phyloP scores from a whole-genome alignment of 768 basidiomycete genomes.

The Phylloporus arenicola region DNA sequence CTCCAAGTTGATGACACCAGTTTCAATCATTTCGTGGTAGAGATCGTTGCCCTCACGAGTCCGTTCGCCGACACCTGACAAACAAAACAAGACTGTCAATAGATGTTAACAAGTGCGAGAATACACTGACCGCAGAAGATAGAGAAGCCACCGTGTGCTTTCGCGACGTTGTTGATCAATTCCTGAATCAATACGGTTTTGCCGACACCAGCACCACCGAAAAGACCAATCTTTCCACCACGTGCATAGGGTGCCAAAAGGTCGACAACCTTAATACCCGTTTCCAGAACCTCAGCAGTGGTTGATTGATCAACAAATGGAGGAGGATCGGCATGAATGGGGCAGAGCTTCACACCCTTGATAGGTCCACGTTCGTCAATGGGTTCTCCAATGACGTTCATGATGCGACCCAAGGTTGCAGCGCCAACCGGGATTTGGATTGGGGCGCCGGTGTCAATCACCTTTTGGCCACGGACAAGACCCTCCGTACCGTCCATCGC shows the following conservation, averaged over 20 bases:
- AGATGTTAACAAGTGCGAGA: not conserved
- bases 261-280: constrained; percentile 99
- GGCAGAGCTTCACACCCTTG: constrained; percentile 84
- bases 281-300: constrained; percentile 97
- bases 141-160: constrained; percentile 99
- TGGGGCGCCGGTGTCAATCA: constrained; percentile 93
- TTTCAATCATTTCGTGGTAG: constrained; percentile 99
- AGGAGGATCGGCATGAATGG: constrained; percentile 97
- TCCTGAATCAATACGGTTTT: constrained; percentile 99
- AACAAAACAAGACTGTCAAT: constrained; percentile 7
- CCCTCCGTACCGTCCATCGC: constrained; percentile 99
- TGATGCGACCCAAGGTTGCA: constrained; percentile 95
- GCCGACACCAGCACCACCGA: constrained; percentile 99
- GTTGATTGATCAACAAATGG: constrained; percentile 98
- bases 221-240: constrained; percentile 99
- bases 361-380: constrained; percentile 99
- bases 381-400: constrained; percentile 99
- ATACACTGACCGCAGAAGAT: constrained; percentile 83
- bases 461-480: constrained; percentile 98
- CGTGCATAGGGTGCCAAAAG: constrained; percentile 98
- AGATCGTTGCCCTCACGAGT: constrained; percentile 99
- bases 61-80: constrained; percentile 94
- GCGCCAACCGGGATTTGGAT: constrained; percentile 96
- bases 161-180: constrained; percentile 99
- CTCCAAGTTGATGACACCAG: constrained; percentile 99